A percentile compares a stretch with the other conserved stretches of the same genome.
Evolutionary conservation across 2,329 filamentous ascomycete species (phyloP).

Genomic region (Monosporascus sp.): DNA sequence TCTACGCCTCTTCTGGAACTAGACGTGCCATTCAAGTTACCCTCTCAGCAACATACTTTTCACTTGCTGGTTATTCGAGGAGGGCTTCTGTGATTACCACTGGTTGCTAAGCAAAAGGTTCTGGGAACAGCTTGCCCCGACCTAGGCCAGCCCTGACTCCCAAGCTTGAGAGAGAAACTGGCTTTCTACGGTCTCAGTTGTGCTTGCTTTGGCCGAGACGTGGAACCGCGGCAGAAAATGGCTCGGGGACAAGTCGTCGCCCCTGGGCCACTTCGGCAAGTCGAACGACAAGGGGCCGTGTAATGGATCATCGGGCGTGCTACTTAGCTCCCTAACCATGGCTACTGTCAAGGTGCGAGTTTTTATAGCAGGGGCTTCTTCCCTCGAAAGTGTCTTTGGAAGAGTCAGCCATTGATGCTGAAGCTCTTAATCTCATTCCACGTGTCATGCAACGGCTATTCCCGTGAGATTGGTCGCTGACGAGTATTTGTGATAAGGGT

Average conservation of each 20-base stretch:
- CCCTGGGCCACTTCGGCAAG: not conserved
- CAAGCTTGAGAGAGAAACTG: slow-evolving; percentile 13
- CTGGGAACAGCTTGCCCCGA: slow-evolving; percentile 5
- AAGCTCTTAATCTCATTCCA: slow-evolving; percentile 4
- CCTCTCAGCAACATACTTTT: slow-evolving; percentile 9
- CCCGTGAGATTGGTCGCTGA: slow-evolving; percentile 11
- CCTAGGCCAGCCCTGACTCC: slow-evolving; percentile 10
- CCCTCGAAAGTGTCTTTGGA: slow-evolving; percentile 7
- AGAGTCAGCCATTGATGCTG: slow-evolving; percentile 6
- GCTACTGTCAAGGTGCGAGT: slow-evolving; percentile 8
- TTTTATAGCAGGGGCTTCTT: slow-evolving; percentile 11
- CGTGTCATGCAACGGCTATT: not conserved
- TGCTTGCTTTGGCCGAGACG: slow-evolving; percentile 13
- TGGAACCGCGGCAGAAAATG: slow-evolving; percentile 4
- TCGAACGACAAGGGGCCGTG: not conserved
- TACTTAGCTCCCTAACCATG: not conserved
- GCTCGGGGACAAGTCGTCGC: not conserved
- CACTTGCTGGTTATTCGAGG: slow-evolving; percentile 11
- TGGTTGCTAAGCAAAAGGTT: slow-evolving; percentile 12
- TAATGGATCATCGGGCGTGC: not conserved
- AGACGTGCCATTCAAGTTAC: slow-evolving; percentile 10
- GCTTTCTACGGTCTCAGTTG: slow-evolving; percentile 11
- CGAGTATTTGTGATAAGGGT: slow-evolving; percentile 8
- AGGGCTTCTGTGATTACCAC: slow-evolving; percentile 16
- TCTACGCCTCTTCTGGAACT: slow-evolving; percentile 1